Percentiles rank a stretch among this genome's conserved stretches.
Evolutionary conservation across 2,329 filamentous ascomycete genomes (phyloP).

Genomic region (Pestalotiopsis sp.): DNA sequence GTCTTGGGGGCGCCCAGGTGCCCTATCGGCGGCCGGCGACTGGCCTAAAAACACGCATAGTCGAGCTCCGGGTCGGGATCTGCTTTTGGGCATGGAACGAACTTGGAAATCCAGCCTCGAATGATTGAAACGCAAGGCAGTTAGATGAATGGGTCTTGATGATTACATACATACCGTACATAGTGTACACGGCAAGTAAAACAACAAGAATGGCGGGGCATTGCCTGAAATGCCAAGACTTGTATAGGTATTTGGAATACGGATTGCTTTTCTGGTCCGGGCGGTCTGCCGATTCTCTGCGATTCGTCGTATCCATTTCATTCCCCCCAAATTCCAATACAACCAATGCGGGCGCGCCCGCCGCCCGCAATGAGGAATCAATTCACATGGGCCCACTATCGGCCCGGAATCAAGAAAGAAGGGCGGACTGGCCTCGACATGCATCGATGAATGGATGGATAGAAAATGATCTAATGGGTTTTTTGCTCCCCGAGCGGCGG

Average conservation of each 20-base stretch:
- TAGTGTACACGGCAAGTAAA: too few species aligned
- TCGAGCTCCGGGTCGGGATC: background rate
- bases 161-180: too few species aligned
- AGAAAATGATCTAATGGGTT: background rate
- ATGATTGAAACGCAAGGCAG: too few species aligned
- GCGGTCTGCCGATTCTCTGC: background rate
- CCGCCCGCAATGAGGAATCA: conserved; percentile 2
- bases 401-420: background rate
- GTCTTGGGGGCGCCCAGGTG: background rate
- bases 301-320: background rate
- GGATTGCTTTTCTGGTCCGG: conserved; percentile 2
- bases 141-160: too few species aligned
- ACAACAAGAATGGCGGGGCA: background rate
- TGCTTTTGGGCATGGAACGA: background rate
- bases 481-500: background rate
- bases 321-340: background rate
- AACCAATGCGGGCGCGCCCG: background rate
- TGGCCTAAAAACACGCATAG: background rate
- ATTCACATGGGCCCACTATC: background rate
- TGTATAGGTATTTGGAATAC: conserved; percentile 3
- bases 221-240: background rate
- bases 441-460: background rate
- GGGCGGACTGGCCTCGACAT: background rate
- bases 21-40: background rate
- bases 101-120: too few species aligned